Evolutionary conservation across 805 yeast genomes (phyloP).

Genomic region (Candida patagonica): DNA sequence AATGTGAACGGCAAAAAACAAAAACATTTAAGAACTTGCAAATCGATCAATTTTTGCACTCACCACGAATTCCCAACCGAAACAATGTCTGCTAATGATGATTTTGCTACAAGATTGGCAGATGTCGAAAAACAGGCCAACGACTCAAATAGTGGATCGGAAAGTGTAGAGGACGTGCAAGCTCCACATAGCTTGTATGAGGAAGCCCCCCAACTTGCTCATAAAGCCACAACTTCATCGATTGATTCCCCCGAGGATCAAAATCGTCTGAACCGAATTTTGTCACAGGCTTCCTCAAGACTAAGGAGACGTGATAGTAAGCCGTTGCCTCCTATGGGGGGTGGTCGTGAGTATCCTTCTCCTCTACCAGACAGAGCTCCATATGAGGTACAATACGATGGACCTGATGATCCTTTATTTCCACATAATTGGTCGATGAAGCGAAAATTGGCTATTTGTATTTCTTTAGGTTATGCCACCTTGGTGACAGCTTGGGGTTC

Average conservation of each 20-base stretch:
- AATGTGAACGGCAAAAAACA: too few relatives aligned
- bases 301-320: slow-evolving; percentile 8
- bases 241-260: slow-evolving; percentile 9
- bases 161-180: too few relatives aligned
- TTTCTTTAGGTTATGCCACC: slow-evolving; percentile 41
- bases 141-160: too few relatives aligned
- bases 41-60: too few relatives aligned
- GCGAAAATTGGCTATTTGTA: slow-evolving; percentile 39
- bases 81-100: too few relatives aligned
- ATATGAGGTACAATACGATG: slow-evolving; percentile 66
- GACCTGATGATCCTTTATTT: slow-evolving; percentile 67
- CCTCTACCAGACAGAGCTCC: slow-evolving; percentile 16
- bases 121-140: too few relatives aligned
- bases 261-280: slow-evolving; percentile 14
- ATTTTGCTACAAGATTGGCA: too few relatives aligned
- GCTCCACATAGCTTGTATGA: too few relatives aligned
- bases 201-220: too few relatives aligned
- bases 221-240: slow-evolving; percentile 5
- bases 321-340: slow-evolving; percentile 28
- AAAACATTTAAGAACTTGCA: too few relatives aligned
- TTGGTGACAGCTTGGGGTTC: slow-evolving; percentile 64
- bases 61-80: too few relatives aligned
- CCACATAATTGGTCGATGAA: slow-evolving; percentile 67
- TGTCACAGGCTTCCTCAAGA: slow-evolving; percentile 11
- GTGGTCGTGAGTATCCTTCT: slow-evolving; percentile 17